A percentile compares a stretch with the other conserved stretches of the same genome.
Evolutionary conservation across 805 yeast species (phyloP).

Genomic region (Lipomyces mesembrius): DNA sequence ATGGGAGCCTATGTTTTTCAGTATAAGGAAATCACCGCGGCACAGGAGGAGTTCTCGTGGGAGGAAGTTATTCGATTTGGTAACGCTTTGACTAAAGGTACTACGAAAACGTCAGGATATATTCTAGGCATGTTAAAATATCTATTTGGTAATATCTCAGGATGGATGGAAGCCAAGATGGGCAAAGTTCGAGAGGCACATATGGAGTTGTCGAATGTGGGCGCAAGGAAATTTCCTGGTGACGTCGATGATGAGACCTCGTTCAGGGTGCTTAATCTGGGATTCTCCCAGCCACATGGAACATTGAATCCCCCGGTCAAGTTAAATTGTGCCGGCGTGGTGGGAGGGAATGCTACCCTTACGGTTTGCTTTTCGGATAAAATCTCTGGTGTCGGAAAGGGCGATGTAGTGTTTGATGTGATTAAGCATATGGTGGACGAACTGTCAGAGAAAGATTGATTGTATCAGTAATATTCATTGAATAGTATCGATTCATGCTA

Average conservation of each 20-base stretch:
- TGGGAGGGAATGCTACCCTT: constrained; percentile 20
- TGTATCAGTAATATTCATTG: too few relatives aligned
- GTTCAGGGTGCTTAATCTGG: constrained; percentile 8
- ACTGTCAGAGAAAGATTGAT: not conserved
- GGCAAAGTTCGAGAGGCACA: constrained; percentile 10
- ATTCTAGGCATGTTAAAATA: constrained; percentile 16
- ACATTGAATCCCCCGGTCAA: constrained; percentile 10
- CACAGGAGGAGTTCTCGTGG: constrained; percentile 16
- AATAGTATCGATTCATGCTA: too few relatives aligned
- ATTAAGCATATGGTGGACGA: not conserved
- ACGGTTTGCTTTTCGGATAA: constrained; percentile 17
- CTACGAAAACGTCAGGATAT: constrained; percentile 1
- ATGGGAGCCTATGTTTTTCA: constrained; percentile 24
- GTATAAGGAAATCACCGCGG: constrained; percentile 5
- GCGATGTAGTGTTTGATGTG: not conserved
- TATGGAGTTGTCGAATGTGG: constrained; percentile 25
- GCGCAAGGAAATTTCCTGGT: constrained; percentile 9
- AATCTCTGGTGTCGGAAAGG: constrained; percentile 22
- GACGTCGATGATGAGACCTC: not conserved
- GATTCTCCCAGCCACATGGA: constrained; percentile 27
- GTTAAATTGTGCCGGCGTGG: constrained; percentile 13
- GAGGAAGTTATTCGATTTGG: constrained; percentile 6
- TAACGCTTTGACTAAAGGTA: constrained; percentile 7
- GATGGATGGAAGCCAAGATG: constrained; percentile 13
- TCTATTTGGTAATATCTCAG: constrained; percentile 14